These are phyloP conservation scores for Lathyrus oleraceus DNA, from an alignment of 306 rosid species.

Conservation along the genomic window DNA sequence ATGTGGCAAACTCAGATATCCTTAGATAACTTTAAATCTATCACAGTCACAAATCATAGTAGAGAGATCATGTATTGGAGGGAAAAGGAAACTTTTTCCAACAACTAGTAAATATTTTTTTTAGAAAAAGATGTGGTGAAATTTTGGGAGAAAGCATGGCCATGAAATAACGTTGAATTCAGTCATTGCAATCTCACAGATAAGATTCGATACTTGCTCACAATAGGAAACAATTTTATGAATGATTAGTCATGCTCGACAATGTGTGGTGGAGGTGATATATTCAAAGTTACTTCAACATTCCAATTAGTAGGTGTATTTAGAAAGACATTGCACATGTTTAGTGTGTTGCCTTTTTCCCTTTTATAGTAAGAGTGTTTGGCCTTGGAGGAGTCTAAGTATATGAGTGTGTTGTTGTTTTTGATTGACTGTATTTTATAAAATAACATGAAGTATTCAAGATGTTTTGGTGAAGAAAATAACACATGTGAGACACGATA, in stretches of 20 bases:
- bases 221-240: not conserved
- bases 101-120: not conserved
- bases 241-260: not conserved
- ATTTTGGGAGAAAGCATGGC: not conserved
- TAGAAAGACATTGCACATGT: not conserved
- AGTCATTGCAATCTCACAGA: not conserved
- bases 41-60: not conserved
- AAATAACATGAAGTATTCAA: too few species aligned
- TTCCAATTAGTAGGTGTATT: not conserved
- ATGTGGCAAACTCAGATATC: conserved; percentile 26
- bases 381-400: not conserved
- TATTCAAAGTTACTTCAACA: not conserved
- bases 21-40: conserved; percentile 33
- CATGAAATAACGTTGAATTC: not conserved
- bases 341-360: too few species aligned
- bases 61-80: conserved; percentile 11
- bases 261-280: not conserved
- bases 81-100: not conserved
- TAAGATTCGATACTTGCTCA: not conserved
- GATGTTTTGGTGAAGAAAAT: too few species aligned
- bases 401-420: too few species aligned
- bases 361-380: too few species aligned
- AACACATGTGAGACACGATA: too few species aligned
- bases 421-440: too few species aligned
- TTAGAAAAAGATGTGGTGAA: not conserved